phyloP scores from a whole-genome alignment of 345 rosid species.

The Anacardium occidentale region DNA sequence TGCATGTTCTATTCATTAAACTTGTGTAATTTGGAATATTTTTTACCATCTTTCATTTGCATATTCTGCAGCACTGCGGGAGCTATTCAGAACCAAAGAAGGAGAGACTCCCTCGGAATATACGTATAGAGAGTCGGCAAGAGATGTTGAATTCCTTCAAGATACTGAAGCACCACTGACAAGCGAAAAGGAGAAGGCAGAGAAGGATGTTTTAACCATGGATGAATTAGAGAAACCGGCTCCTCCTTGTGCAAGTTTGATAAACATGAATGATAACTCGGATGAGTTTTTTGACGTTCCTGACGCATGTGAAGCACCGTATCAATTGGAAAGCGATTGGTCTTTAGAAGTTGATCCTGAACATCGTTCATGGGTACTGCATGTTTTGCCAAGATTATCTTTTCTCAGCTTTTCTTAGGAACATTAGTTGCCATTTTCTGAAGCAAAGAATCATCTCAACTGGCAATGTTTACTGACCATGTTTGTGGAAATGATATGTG shows the following conservation, averaged over 20 bases:
- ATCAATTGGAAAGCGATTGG: conserved; percentile 50
- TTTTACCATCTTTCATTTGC: conserved; percentile 6
- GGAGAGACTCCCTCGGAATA: conserved; percentile 47
- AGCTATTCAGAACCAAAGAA: conserved; percentile 61
- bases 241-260: conserved; percentile 44
- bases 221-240: conserved; percentile 46
- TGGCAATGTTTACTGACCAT: conserved; percentile 8
- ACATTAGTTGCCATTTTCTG: background rate
- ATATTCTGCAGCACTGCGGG: conserved; percentile 63
- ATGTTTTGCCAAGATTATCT: background rate
- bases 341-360: conserved; percentile 44
- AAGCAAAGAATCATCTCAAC: background rate
- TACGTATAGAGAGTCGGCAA: conserved; percentile 34
- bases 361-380: conserved; percentile 29
- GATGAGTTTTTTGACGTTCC: conserved; percentile 97
- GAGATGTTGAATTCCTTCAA: conserved; percentile 32
- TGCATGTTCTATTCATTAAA: background rate
- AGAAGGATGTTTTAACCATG: conserved; percentile 16
- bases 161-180: background rate
- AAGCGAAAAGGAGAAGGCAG: conserved; percentile 28
- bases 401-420: background rate
- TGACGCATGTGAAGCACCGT: conserved; percentile 43
- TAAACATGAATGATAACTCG: conserved; percentile 54
- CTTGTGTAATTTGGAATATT: background rate
- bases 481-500: conserved; percentile 20